Conservation (phyloP, 495 filamentous ascomycete species). For the Penicillium coprophilum region DNA sequence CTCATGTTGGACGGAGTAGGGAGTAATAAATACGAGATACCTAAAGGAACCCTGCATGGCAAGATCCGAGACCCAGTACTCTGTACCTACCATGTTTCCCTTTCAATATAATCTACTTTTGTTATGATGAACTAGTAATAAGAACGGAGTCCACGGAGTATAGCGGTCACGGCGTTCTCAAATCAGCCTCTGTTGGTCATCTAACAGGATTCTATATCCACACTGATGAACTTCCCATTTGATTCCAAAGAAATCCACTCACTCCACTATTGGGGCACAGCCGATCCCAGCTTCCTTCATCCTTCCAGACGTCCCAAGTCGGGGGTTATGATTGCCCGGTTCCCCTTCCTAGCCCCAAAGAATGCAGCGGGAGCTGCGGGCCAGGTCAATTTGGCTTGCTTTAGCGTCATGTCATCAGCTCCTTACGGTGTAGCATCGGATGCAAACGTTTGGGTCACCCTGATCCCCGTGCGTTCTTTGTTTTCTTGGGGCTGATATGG, state of each 20-base stretch:
- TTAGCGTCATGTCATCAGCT: slow-evolving; percentile 33
- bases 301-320: slow-evolving; percentile 30
- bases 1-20: background rate
- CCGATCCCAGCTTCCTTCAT: slow-evolving; percentile 27
- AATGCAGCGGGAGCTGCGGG: slow-evolving; percentile 28
- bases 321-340: slow-evolving; percentile 20
- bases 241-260: slow-evolving; percentile 3
- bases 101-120: background rate
- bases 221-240: slow-evolving; percentile 14
- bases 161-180: slow-evolving; percentile 20
- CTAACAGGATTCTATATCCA: too few relatives aligned
- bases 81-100: slow-evolving; percentile 8
- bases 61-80: slow-evolving; percentile 10
- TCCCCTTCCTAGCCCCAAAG: slow-evolving; percentile 18
- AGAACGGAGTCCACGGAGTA: background rate
- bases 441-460: slow-evolving; percentile 18
- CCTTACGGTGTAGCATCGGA: slow-evolving; percentile 29
- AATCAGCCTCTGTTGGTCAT: slow-evolving; percentile 22
- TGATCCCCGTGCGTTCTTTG: slow-evolving; percentile 9
- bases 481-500: slow-evolving; percentile 1
- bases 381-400: slow-evolving; percentile 27
- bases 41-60: slow-evolving; percentile 12
- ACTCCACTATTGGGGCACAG: slow-evolving; percentile 11
- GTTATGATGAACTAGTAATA: background rate
- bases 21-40: slow-evolving; percentile 5